Percentiles rank a stretch among this genome's conserved stretches.
Evolutionary conservation across 805 yeast species (phyloP).

Genomic region (Saccharomycopsis babjevae): DNA sequence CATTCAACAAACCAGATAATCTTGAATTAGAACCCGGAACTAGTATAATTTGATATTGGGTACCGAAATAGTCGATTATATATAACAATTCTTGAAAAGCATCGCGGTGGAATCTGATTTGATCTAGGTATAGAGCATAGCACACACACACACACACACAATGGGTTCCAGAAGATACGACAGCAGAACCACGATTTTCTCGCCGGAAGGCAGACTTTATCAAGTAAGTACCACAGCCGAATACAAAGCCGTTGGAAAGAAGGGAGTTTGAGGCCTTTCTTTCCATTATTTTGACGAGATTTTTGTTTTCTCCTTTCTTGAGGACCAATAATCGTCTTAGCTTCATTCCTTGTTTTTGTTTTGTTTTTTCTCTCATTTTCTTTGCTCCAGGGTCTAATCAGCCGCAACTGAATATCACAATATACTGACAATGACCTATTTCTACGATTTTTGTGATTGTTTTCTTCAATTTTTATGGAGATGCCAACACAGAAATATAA

Average conservation of each 20-base stretch:
- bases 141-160: background rate
- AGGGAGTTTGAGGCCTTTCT: too few relatives aligned
- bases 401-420: background rate
- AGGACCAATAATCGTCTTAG: background rate
- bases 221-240: conserved; percentile 41
- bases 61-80: background rate
- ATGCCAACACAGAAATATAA: too few relatives aligned
- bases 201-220: conserved; percentile 96
- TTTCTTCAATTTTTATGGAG: too few relatives aligned
- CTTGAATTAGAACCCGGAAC: too few relatives aligned
- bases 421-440: background rate
- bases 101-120: too few relatives aligned
- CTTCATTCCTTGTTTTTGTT: background rate
- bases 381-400: too few relatives aligned
- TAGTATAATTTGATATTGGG: too few relatives aligned
- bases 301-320: background rate
- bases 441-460: background rate
- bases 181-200: conserved; percentile 95
- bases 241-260: too few relatives aligned
- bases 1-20: too few relatives aligned
- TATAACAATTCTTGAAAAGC: too few relatives aligned
- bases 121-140: too few relatives aligned
- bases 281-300: too few relatives aligned
- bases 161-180: conserved; percentile 96
- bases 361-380: background rate